Percentiles rank a stretch among this genome's conserved stretches.
Conservation (phyloP, 345 rosid genomes). For the Eutrema yunnanense region DNA sequence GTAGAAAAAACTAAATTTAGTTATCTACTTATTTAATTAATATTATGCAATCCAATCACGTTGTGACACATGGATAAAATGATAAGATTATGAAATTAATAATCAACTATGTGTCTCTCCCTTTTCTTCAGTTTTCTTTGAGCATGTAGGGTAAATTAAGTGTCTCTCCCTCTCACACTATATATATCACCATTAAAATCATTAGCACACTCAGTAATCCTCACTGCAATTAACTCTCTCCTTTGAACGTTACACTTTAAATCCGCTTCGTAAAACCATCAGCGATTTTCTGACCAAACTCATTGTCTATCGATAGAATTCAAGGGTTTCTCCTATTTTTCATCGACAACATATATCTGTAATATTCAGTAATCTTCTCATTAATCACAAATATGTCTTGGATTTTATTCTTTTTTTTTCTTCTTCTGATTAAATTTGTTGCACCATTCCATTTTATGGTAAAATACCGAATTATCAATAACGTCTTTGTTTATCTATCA, state of each 20-base stretch:
- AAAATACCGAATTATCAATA: not conserved
- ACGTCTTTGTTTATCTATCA: not conserved
- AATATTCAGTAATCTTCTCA: not conserved
- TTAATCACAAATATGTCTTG: not conserved
- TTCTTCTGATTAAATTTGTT: not conserved
- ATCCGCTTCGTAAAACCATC: not conserved
- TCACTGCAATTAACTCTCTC: not conserved
- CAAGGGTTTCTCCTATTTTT: not conserved
- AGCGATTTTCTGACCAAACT: not conserved
- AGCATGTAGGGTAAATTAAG: not conserved
- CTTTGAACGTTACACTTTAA: not conserved
- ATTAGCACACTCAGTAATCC: not conserved
- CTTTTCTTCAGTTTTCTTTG: not conserved
- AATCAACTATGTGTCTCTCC: not conserved
- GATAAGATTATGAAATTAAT: not conserved
- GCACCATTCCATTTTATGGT: not conserved
- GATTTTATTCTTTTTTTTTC: not conserved
- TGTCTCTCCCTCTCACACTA: not conserved
- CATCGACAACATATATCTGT: not conserved
- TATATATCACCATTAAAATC: conserved; percentile 2
- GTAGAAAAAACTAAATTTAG: not conserved
- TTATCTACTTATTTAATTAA: not conserved
- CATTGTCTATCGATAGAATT: not conserved
- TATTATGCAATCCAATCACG: not conserved
- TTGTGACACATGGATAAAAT: not conserved